phyloP scores from a whole-genome alignment of 176 grass and related monocot genomes.

The Rhynchospora breviuscula region DNA sequence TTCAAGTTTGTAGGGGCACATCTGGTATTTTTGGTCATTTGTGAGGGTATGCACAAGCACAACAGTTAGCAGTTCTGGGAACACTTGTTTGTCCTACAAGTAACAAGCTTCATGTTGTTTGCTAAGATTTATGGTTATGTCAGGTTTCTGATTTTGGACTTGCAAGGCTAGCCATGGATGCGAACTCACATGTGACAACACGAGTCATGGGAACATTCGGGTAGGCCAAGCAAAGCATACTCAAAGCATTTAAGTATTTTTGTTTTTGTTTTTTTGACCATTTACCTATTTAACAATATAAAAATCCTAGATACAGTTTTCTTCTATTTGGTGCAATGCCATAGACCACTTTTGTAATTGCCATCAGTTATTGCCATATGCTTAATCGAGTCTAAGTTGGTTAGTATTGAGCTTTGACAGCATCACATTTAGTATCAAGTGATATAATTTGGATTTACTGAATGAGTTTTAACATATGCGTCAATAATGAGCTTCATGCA shows the following conservation, averaged over 20 bases:
- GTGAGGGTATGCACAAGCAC: background rate
- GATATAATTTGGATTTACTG: background rate
- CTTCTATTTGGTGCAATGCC: background rate
- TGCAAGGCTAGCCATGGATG: slow-evolving; percentile 83
- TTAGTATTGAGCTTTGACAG: background rate
- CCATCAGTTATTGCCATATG: background rate
- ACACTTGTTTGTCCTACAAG: background rate
- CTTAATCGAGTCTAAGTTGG: background rate
- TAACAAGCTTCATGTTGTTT: slow-evolving; percentile 8
- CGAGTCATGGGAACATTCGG: slow-evolving; percentile 99
- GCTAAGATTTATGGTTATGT: background rate
- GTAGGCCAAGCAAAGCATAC: slow-evolving; percentile 35
- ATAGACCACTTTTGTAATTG: background rate
- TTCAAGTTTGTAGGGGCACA: background rate
- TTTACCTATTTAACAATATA: background rate
- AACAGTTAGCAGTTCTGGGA: background rate
- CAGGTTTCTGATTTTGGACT: slow-evolving; percentile 99
- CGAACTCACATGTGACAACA: slow-evolving; percentile 84
- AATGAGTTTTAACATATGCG: slow-evolving; percentile 1
- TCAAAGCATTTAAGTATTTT: background rate
- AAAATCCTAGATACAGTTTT: background rate
- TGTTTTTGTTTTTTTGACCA: background rate
- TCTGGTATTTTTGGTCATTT: background rate
- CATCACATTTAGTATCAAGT: background rate
- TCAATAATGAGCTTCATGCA: background rate